phyloP scores from a whole-genome alignment of 2,329 filamentous ascomycete genomes.

The Arthrobotrys iridis region DNA sequence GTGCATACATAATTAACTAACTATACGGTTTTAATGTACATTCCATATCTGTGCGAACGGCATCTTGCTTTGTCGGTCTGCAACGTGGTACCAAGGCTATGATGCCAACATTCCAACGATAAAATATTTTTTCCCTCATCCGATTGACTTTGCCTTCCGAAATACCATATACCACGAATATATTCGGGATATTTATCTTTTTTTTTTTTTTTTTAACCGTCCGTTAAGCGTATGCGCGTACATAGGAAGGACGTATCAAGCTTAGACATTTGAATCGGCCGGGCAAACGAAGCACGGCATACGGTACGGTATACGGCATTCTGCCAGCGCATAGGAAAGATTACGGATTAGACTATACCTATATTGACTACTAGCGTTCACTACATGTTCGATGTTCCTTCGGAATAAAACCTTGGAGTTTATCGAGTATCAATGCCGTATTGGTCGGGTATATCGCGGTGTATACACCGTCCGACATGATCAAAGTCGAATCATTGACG shows the following conservation, averaged over 20 bases:
- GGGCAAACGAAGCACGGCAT: background rate
- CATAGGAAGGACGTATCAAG: too few relatives aligned
- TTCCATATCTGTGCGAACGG: constrained; percentile 4
- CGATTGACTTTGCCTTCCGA: too few relatives aligned
- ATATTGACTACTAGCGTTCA: background rate
- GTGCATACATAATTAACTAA: too few relatives aligned
- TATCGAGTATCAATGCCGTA: background rate
- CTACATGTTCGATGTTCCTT: too few relatives aligned
- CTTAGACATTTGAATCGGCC: background rate
- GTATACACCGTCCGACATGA: background rate
- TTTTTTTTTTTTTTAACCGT: background rate
- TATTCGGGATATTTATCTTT: background rate
- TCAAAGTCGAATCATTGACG: background rate
- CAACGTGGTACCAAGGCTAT: constrained; percentile 40
- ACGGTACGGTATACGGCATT: background rate
- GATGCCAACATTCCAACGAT: constrained; percentile 37
- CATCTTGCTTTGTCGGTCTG: constrained; percentile 24
- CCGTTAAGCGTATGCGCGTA: too few relatives aligned
- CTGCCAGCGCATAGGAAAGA: background rate
- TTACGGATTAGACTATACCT: background rate
- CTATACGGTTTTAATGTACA: background rate
- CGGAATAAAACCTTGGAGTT: background rate
- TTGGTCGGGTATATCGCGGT: background rate
- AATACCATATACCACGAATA: background rate
- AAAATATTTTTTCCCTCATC: constrained; percentile 1